These are phyloP conservation scores for Aureobasidium mangrovei DNA, from an alignment of 2,329 filamentous ascomycete species.

Conservation along the genomic window DNA sequence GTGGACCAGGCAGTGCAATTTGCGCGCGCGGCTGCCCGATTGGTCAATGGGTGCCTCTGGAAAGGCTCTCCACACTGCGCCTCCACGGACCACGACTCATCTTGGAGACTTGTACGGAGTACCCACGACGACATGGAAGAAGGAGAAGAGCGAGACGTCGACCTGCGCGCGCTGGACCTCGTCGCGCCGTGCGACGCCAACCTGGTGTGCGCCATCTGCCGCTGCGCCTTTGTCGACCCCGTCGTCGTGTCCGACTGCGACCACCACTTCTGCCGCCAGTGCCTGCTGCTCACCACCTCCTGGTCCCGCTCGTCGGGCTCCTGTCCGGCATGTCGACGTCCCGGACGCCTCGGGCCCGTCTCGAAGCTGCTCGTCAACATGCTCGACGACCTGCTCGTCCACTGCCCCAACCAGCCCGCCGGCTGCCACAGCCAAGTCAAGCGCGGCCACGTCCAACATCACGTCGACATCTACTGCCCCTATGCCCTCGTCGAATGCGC, in stretches of 20 bases:
- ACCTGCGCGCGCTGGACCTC: slow-evolving; percentile 51
- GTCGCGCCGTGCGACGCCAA: slow-evolving; percentile 48
- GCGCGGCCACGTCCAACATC: slow-evolving; percentile 48
- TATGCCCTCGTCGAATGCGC: slow-evolving; percentile 47
- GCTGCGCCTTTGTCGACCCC: slow-evolving; percentile 52
- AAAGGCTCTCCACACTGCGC: too few species aligned
- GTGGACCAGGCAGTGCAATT: too few species aligned
- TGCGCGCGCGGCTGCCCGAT: too few species aligned
- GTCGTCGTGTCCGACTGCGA: slow-evolving; percentile 50
- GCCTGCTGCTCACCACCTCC: slow-evolving; percentile 43
- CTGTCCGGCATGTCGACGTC: slow-evolving; percentile 50
- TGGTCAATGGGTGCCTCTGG: too few species aligned
- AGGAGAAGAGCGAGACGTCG: slow-evolving; percentile 28
- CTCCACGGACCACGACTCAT: too few species aligned
- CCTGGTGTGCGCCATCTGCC: slow-evolving; percentile 56
- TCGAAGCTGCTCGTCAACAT: slow-evolving; percentile 52
- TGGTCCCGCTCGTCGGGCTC: slow-evolving; percentile 27
- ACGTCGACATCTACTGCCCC: slow-evolving; percentile 53
- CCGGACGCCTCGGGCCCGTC: slow-evolving; percentile 27
- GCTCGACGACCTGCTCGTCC: slow-evolving; percentile 52
- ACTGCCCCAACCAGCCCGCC: slow-evolving; percentile 46
- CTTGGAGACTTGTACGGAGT: too few species aligned
- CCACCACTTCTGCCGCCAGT: slow-evolving; percentile 55
- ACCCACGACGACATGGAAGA: neutral
- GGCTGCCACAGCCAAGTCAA: slow-evolving; percentile 48